Evolutionary conservation across 192 early-diverging fungal genomes (phyloP), one percentile per base, ranked within the genome.

Genomic region (Backusella australiensis): DNA sequence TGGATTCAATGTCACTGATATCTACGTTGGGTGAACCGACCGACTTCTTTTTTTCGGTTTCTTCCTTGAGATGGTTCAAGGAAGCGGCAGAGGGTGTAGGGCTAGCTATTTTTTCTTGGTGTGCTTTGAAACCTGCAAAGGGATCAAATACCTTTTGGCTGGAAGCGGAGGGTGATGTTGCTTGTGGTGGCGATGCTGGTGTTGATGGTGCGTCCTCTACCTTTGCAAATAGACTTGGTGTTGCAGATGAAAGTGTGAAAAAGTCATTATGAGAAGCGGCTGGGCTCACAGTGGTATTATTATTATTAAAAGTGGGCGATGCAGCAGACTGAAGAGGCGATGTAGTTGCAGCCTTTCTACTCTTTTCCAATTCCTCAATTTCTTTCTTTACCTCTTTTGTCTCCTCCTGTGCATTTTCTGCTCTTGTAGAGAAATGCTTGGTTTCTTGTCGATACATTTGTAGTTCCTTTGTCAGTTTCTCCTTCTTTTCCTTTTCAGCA

Each of bases 401-500:
- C 32, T 79, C 78, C 29, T 69, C 36, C 38, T 75, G 36, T 6
- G 73, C 66, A 38, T 35, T 15, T 6, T 79, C 78, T 19, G 41
- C 34, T 23, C 78, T 67, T 7, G 68, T 41, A 12, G 38, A 6
- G 23, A 70, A 71, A 21, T 75, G 73, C n/a, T 69, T 71, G 0
- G 38, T 34, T 74, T 79, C 78, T 11, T 74, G 73, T 11, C 78
- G 72, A 17, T 44, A 70, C 35, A 71, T 69, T 29, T 65, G 42
- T 34, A 79, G 26, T 23, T 74, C 39, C 11, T 71, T 26, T 9
- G 52, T 41, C 14, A 79, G 44, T 34, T 56, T 81, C 1, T 86
- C 85, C 72, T 85, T 89, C 68, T 88, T 86, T 11, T 79, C 67
- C 53, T 86, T 80, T 42, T 86, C 81, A 29, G 72, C 19, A 15